A percentile compares a stretch with the other conserved stretches of the same genome.
phyloP scores from a whole-genome alignment of 441 rosid species.

The Aleurites moluccanus region DNA sequence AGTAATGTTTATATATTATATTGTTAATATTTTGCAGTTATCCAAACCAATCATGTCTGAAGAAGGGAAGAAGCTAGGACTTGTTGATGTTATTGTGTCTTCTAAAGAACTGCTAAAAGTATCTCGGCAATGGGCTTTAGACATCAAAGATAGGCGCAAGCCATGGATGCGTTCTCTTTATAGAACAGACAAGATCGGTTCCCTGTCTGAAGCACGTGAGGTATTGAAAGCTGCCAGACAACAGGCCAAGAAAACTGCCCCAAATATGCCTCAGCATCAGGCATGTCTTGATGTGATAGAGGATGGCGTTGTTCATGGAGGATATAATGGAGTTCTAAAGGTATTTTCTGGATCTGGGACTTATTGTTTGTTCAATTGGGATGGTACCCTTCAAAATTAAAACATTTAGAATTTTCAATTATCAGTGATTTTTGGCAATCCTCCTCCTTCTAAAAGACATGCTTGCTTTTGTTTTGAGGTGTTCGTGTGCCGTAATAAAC shows the following conservation, averaged over 20 bases:
- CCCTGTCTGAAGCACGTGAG: constrained; percentile 78
- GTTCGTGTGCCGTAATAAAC: constrained; percentile 1
- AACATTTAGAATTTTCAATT: constrained; percentile 9
- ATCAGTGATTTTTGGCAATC: constrained; percentile 10
- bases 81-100: constrained; percentile 75
- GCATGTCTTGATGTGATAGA: constrained; percentile 88
- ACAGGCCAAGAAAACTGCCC: constrained; percentile 72
- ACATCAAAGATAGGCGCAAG: constrained; percentile 66
- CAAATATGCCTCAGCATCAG: constrained; percentile 86
- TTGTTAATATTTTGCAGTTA: constrained; percentile 43
- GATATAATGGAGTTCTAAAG: constrained; percentile 85
- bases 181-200: constrained; percentile 80
- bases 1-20: constrained; percentile 13
- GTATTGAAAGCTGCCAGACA: constrained; percentile 57
- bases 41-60: constrained; percentile 85
- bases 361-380: constrained; percentile 4
- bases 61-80: constrained; percentile 84
- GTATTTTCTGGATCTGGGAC: constrained; percentile 32
- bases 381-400: constrained; percentile 4
- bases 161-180: constrained; percentile 89
- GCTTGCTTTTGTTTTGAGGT: constrained; percentile 13
- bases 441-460: constrained; percentile 2
- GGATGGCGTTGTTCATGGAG: constrained; percentile 91
- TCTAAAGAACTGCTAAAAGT: constrained; percentile 74
- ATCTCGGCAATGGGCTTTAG: constrained; percentile 83